phyloP scores from a whole-genome alignment of 2,329 filamentous ascomycete genomes.

The Penicillium decumbens region DNA sequence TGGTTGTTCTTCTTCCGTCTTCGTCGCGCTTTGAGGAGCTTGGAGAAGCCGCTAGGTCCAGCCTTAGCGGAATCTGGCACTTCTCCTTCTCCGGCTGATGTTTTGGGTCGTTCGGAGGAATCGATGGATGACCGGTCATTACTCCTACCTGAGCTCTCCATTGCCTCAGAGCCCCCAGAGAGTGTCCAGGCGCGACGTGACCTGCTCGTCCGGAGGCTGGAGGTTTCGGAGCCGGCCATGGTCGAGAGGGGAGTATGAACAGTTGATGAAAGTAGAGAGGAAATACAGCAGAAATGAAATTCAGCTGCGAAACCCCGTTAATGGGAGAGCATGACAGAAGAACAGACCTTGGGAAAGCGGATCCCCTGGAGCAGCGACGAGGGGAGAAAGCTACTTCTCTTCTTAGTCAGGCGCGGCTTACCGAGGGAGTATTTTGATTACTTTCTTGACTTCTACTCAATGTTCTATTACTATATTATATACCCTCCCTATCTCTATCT shows the following conservation, averaged over 20 bases:
- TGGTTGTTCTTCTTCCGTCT: conserved; percentile 43
- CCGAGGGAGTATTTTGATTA: neutral
- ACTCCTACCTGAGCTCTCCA: conserved; percentile 30
- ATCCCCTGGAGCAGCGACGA: conserved; percentile 2
- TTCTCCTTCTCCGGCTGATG: conserved; percentile 38
- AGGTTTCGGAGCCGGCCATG: conserved; percentile 37
- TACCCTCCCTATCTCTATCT: too few species aligned
- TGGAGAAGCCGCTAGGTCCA: conserved; percentile 48
- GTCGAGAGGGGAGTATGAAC: conserved; percentile 2
- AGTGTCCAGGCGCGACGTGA: conserved; percentile 37
- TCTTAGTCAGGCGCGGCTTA: conserved; percentile 3
- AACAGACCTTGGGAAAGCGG: neutral
- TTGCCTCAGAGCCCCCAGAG: conserved; percentile 32
- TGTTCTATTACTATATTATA: too few species aligned
- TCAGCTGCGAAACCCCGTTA: neutral
- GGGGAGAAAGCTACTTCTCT: neutral
- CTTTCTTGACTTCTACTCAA: too few species aligned
- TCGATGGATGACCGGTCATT: conserved; percentile 38
- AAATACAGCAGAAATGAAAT: conserved; percentile 1
- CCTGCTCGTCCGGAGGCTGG: conserved; percentile 34
- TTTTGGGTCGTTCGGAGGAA: conserved; percentile 38
- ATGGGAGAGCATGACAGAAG: neutral
- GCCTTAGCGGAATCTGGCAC: conserved; percentile 36
- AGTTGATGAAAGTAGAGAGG: neutral
- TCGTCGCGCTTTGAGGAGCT: conserved; percentile 45